Evolutionary conservation across 495 filamentous ascomycete species (phyloP), one percentile per base, ranked within the genome.

Genomic region (Trichoderma erinaceum): DNA sequence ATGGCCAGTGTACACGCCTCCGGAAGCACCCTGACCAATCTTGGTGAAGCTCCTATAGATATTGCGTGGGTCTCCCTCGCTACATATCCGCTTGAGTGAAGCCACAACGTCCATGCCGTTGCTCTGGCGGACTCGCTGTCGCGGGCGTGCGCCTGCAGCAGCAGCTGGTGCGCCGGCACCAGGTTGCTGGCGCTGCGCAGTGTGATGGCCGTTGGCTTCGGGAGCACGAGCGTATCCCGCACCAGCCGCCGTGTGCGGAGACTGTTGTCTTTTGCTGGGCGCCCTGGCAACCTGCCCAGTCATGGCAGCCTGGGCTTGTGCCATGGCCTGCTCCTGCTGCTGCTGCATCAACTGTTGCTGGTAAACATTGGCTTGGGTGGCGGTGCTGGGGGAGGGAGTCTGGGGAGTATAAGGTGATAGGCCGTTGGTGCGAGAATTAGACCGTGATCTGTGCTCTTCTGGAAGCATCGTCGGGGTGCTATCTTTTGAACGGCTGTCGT

Each of bases 21-120:
- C 95, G 16, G 95, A 99, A 41, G 95, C 95, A 73, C 95, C 95
- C 77, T 99, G 95, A 11, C 95, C 95, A 74, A 99, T 98, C 79
- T 98, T 99, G 72, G 88, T 93, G 67, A 99, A 83, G 64, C 89
- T 89, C 66, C 90, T 86, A 74, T 97, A 99, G 68, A 92, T 86
- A 68, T 89, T 88, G 56, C 91, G 89, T 0, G 95, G 95, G 75
- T 99, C 95, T 27, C 88, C 92, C 64, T 89, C 86, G 46, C 89
- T 91, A 75, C 96, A 98, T 69, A 99, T 98, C 27, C 88, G 86
- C 73, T 93, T 89, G 65, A 99, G 80, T 15, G 90, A 85, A 8
- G 86, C 85, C 29, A 96, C 87, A 56, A 99, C 91, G 75, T 99
- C 95, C 71, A 93, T 85, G 41, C 84, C 84, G 71, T 77, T 82